Percentiles rank a stretch among this genome's conserved stretches.
phyloP scores from a whole-genome alignment of 73 alveolate species.

The Paramecium bursaria region DNA sequence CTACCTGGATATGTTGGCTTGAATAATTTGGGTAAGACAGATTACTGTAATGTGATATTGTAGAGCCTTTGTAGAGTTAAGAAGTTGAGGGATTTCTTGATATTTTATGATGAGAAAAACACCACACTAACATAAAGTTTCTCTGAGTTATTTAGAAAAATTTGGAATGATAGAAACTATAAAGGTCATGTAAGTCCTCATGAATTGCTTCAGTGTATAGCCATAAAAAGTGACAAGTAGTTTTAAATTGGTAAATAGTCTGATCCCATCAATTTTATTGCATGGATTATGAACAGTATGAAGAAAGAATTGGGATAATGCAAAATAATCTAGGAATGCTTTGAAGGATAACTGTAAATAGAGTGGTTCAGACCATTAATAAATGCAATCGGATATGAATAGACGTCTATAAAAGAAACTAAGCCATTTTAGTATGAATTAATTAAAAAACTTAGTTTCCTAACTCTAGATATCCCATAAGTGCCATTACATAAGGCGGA shows the following conservation, averaged over 20 bases:
- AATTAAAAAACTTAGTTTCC: conserved; percentile 76
- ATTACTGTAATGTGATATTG: conserved; percentile 93
- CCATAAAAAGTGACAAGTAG: conserved; percentile 75
- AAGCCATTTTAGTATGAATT: conserved; percentile 45
- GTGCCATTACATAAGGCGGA: conserved; percentile 91
- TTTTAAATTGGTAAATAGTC: conserved; percentile 79
- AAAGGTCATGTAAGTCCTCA: conserved; percentile 87
- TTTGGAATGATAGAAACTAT: conserved; percentile 97
- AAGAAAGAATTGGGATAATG: conserved; percentile 74
- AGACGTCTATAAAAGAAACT: conserved; percentile 69
- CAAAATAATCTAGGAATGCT: conserved; percentile 85
- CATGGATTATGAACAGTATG: conserved; percentile 91
- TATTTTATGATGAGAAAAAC: conserved; percentile 73
- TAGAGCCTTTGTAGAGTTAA: conserved; percentile 89
- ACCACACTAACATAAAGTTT: conserved; percentile 78
- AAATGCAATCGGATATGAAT: conserved; percentile 82
- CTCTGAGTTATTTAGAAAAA: conserved; percentile 93
- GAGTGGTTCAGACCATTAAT: conserved; percentile 78
- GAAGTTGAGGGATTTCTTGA: conserved; percentile 83
- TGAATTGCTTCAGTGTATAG: conserved; percentile 71
- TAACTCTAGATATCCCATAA: conserved; percentile 90
- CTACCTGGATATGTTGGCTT: conserved; percentile 93
- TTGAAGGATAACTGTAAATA: conserved; percentile 88
- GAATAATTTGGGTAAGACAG: conserved; percentile 93
- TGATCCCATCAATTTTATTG: conserved; percentile 92